Evolutionary conservation across 371 early-diverging fungal genomes (phyloP).

Genomic region (Mortierella polycephala): DNA sequence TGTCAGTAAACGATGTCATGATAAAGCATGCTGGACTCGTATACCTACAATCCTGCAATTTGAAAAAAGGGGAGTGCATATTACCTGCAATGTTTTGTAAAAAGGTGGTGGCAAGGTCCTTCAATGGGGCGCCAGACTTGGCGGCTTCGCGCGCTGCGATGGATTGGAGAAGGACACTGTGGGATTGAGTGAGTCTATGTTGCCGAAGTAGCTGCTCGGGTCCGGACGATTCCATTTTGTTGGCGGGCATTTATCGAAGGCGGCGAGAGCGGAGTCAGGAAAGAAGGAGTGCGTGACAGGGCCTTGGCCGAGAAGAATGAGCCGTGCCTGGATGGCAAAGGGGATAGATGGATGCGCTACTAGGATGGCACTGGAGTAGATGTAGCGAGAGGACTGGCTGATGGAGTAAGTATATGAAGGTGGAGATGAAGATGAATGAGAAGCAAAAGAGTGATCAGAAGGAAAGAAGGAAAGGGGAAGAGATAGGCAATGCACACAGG

Average conservation of each 20-base stretch:
- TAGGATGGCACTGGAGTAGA: no score
- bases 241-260: conserved; percentile 21
- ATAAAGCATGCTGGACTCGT: neutral
- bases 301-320: neutral
- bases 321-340: neutral
- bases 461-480: conserved; percentile 1
- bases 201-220: conserved; percentile 36
- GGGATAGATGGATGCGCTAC: neutral
- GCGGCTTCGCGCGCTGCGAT: conserved; percentile 21
- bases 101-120: conserved; percentile 31
- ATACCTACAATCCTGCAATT: neutral
- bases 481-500: no score
- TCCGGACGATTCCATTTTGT: conserved; percentile 21
- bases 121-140: conserved; percentile 10
- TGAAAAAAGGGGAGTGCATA: neutral
- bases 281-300: neutral
- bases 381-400: neutral
- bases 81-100: conserved; percentile 41
- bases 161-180: conserved; percentile 23
- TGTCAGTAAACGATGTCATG: neutral
- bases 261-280: neutral
- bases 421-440: neutral
- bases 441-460: neutral
- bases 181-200: conserved; percentile 29
- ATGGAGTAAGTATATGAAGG: neutral